Percentiles rank a stretch among this genome's conserved stretches.
Conservation (phyloP, 2,329 filamentous ascomycete genomes). For the Parafenestella ontariensis region DNA sequence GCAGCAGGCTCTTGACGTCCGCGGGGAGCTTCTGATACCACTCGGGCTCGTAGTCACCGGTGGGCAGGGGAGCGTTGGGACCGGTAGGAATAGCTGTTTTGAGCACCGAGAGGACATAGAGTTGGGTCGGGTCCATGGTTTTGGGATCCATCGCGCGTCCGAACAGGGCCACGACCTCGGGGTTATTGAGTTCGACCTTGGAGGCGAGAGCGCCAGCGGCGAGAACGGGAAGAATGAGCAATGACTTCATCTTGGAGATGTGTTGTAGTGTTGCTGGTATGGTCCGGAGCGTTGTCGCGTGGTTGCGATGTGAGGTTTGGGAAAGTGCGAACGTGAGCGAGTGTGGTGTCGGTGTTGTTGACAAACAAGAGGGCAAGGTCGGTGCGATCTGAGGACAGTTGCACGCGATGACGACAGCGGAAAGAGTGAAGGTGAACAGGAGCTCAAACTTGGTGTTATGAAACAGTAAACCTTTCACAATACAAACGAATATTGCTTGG, state of each 20-base stretch:
- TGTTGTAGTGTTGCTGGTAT: not conserved
- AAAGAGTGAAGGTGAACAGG: slow-evolving; percentile 1
- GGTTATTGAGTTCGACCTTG: not conserved
- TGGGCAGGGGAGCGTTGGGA: slow-evolving; percentile 6
- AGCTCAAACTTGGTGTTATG: not conserved
- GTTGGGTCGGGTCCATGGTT: slow-evolving; percentile 19
- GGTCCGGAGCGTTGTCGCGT: not conserved
- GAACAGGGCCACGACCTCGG: not conserved
- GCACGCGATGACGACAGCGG: not conserved
- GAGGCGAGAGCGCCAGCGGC: not conserved
- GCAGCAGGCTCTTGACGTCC: slow-evolving; percentile 18
- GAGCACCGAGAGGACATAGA: slow-evolving; percentile 24
- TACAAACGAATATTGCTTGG: not conserved
- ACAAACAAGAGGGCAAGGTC: slow-evolving; percentile 11
- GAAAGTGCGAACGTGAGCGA: slow-evolving; percentile 3
- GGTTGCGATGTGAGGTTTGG: not conserved
- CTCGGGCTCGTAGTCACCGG: slow-evolving; percentile 11
- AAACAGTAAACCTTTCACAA: not conserved
- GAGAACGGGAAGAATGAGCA: slow-evolving; percentile 1
- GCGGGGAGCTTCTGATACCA: slow-evolving; percentile 22
- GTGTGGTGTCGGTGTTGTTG: slow-evolving; percentile 8
- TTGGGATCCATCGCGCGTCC: slow-evolving; percentile 16
- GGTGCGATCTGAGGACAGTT: not conserved
- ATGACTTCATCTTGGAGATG: slow-evolving; percentile 10
- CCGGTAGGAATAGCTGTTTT: slow-evolving; percentile 19